Conservation (phyloP, 2,329 filamentous ascomycete species). For the Sporothrix pseudoabietina region DNA sequence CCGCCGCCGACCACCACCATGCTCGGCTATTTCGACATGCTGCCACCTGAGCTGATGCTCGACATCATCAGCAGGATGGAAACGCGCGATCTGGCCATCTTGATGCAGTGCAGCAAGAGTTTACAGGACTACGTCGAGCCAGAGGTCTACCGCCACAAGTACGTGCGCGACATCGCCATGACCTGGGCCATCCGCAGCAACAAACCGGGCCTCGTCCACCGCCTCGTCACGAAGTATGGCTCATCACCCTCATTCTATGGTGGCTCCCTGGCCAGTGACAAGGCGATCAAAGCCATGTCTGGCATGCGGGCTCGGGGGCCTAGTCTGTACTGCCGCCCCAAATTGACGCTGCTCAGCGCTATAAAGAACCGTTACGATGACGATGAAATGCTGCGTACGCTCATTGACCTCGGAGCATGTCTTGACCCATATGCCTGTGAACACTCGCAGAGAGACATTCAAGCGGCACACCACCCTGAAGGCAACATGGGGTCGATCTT, state of each 20-base stretch:
- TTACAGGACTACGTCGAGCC: background rate
- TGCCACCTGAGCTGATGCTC: slow-evolving; percentile 11
- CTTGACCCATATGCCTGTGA: background rate
- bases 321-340: background rate
- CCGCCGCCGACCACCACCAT: background rate
- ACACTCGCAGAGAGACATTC: background rate
- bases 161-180: slow-evolving; percentile 6
- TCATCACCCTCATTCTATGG: slow-evolving; percentile 11
- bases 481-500: background rate
- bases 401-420: background rate
- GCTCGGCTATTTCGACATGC: slow-evolving; percentile 10
- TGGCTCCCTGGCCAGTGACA: background rate
- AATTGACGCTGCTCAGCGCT: background rate
- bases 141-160: background rate
- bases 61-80: background rate
- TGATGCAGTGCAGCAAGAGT: background rate
- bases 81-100: background rate
- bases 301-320: too few relatives aligned
- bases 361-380: background rate
- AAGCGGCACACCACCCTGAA: background rate
- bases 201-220: background rate
- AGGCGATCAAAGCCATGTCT: background rate
- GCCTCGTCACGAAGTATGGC: slow-evolving; percentile 16
- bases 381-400: background rate
- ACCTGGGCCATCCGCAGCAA: background rate